Evolutionary conservation across 768 basidiomycete species (phyloP).

Genomic region (Boletellus ananas): DNA sequence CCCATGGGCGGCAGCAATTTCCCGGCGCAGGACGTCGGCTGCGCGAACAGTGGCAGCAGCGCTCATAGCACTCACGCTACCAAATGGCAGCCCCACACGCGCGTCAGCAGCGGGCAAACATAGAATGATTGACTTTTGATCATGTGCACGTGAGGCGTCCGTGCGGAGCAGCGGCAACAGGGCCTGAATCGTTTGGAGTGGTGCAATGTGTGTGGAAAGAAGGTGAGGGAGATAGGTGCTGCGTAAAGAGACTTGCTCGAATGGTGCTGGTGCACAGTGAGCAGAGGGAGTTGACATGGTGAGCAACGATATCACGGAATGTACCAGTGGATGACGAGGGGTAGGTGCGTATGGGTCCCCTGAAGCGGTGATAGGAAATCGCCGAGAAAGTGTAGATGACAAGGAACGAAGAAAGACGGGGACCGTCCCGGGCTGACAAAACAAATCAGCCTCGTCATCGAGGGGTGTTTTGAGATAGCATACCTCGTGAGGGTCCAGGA

Average conservation of each 20-base stretch:
- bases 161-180: slow-evolving; percentile 74
- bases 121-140: slow-evolving; percentile 51
- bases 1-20: slow-evolving; percentile 64
- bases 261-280: slow-evolving; percentile 47
- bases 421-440: slow-evolving; percentile 60
- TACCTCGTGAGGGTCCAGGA: slow-evolving; percentile 78
- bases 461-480: slow-evolving; percentile 9
- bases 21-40: slow-evolving; percentile 69
- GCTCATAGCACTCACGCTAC: slow-evolving; percentile 65
- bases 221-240: slow-evolving; percentile 68
- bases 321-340: slow-evolving; percentile 63
- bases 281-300: slow-evolving; percentile 45
- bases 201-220: slow-evolving; percentile 69
- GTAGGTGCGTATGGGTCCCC: slow-evolving; percentile 80
- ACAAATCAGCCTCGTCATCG: neutral
- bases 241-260: slow-evolving; percentile 66
- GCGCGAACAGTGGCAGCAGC: slow-evolving; percentile 70
- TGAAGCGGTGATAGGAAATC: slow-evolving; percentile 72
- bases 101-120: slow-evolving; percentile 73
- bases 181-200: slow-evolving; percentile 72
- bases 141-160: slow-evolving; percentile 51
- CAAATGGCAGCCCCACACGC: slow-evolving; percentile 70
- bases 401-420: slow-evolving; percentile 78
- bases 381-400: slow-evolving; percentile 72
- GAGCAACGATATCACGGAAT: slow-evolving; percentile 75